Percentiles rank a stretch among this genome's conserved stretches.
Conservation (phyloP, 2,329 filamentous ascomycete genomes). For the Ceratocystis destructans region DNA sequence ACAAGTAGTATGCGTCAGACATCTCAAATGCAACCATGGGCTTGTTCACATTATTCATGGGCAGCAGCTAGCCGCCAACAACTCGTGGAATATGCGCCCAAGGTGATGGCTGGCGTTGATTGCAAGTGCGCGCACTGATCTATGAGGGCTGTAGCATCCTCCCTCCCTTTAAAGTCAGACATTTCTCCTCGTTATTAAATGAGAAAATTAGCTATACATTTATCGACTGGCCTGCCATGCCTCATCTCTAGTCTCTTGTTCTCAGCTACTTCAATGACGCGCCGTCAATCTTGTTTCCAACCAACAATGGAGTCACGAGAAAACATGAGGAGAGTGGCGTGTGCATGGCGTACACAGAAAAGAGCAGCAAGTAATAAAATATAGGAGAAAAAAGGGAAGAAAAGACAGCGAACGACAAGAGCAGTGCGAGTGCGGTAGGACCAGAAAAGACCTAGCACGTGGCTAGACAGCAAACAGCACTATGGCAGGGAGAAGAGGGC, state of each 20-base stretch:
- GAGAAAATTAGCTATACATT: not conserved
- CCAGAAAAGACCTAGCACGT: not conserved
- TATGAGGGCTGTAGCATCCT: not conserved
- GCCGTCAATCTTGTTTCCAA: not conserved
- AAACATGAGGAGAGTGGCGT: not conserved
- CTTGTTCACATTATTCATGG: not conserved
- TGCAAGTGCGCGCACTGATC: not conserved
- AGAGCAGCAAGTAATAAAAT: no score
- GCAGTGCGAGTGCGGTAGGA: not conserved
- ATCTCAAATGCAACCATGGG: not conserved
- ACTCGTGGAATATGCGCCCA: not conserved
- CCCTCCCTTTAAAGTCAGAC: no score
- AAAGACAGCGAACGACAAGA: not conserved
- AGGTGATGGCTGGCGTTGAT: not conserved
- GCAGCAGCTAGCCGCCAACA: not conserved
- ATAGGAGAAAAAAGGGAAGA: not conserved
- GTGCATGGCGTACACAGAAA: not conserved
- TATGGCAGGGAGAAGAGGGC: not conserved
- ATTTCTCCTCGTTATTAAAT: not conserved
- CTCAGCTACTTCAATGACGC: not conserved
- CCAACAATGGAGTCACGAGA: not conserved
- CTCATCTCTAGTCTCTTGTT: not conserved
- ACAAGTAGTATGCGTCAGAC: no score
- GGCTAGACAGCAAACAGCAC: not conserved
- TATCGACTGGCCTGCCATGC: not conserved